Percentiles rank a stretch among this genome's conserved stretches.
Evolutionary conservation across 176 grass and related monocot species (phyloP).

Genomic region (Oryza rufipogon): DNA sequence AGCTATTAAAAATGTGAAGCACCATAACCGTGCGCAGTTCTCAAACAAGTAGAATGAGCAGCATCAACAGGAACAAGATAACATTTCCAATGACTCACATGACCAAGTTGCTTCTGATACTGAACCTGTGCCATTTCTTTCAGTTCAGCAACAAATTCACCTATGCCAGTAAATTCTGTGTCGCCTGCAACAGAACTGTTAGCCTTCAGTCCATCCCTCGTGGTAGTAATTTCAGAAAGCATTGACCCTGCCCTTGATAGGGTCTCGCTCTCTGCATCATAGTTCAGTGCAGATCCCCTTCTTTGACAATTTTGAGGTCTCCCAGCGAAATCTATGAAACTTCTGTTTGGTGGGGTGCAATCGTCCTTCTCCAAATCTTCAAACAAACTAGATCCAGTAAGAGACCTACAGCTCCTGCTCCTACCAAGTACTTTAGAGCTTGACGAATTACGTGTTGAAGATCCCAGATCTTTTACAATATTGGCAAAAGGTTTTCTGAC

Average conservation of each 20-base stretch:
- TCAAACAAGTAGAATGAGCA: background rate
- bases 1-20: constrained; percentile 20
- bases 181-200: constrained; percentile 53
- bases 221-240: constrained; percentile 68
- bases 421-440: constrained; percentile 64
- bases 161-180: constrained; percentile 62
- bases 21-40: background rate
- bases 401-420: constrained; percentile 85
- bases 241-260: constrained; percentile 74
- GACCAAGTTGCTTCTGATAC: constrained; percentile 57
- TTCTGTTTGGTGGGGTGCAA: constrained; percentile 74
- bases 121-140: constrained; percentile 89
- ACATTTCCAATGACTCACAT: constrained; percentile 37
- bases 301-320: constrained; percentile 66
- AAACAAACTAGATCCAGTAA: constrained; percentile 59
- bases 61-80: background rate
- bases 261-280: constrained; percentile 61
- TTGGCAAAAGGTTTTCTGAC: constrained; percentile 66
- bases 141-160: constrained; percentile 80
- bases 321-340: constrained; percentile 67
- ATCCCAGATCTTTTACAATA: constrained; percentile 55
- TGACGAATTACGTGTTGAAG: constrained; percentile 43
- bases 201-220: constrained; percentile 43
- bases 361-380: constrained; percentile 55
- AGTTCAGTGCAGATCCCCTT: constrained; percentile 52